Evolutionary conservation across 2,329 filamentous ascomycete species (phyloP), one percentile per base, ranked within the genome.

Genomic region (Pseudohalonectria lignicola): DNA sequence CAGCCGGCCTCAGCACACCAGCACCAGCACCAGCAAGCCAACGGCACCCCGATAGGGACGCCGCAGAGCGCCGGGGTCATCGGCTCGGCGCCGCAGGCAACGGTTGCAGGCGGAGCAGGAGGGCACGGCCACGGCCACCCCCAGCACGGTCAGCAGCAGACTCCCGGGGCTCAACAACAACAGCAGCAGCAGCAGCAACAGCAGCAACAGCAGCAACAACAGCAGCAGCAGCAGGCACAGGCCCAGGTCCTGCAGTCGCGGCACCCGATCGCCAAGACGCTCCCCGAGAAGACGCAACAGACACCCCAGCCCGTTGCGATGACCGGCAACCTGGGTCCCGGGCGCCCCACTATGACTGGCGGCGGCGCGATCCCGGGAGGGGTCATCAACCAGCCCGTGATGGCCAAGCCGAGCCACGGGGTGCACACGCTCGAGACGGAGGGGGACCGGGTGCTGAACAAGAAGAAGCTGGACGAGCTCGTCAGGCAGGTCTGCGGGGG

Each of bases 401-500:
- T 96, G 43, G 67, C 79, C 39, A 88, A 87, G 53, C 76, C 86
- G 32, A 86, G 87, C 0, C 36, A 26, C 19, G 36, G 36, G 15
- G 77, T 79, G 0, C 94, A 86, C 57, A 84, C 86, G 40, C 79
- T 95, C 41, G 90, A 96, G 55, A 85, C 86, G 21, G 88, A 94
- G 54, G 87, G 86, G 19, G 87, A 95, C 51, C 81, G 88, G 31
- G 83, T 98, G 1, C 68, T 98, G n/a, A 93, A 83, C 64, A 95
- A 95, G 74, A 93, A 94, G 65, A 96, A 94, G 64, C 71, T 98
- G 30, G 88, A 98, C 53, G 90, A 95, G 56, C 71, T 98, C 28
- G 88, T 96, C 8, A 78, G 88, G 36, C 90, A 96, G 60, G 87
- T 96, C 42, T 94, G 86, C 26, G 88, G 88, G 39, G 82, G 82